These are phyloP conservation scores for Leishmania mexicana DNA, from an alignment of 208 protist genomes.

Conservation along the genomic window DNA sequence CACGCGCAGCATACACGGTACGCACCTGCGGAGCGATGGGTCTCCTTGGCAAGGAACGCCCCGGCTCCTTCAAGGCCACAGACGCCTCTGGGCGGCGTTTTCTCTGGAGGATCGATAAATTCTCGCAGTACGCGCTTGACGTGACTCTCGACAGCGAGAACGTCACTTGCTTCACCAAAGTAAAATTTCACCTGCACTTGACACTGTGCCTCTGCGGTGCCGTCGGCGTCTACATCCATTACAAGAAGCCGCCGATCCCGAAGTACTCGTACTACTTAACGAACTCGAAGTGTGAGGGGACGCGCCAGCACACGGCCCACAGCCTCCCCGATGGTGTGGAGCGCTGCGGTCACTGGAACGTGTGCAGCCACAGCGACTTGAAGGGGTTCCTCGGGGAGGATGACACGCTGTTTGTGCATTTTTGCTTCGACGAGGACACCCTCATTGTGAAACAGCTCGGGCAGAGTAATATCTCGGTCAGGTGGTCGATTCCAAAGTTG, in stretches of 20 bases:
- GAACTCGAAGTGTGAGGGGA: slow-evolving; percentile 57
- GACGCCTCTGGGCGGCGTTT: slow-evolving; percentile 58
- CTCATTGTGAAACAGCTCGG: slow-evolving; percentile 37
- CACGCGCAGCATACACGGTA: neutral
- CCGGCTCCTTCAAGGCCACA: slow-evolving; percentile 55
- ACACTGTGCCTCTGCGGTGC: slow-evolving; percentile 39
- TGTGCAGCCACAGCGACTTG: slow-evolving; percentile 62
- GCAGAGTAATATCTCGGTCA: slow-evolving; percentile 41
- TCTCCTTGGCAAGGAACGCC: slow-evolving; percentile 72
- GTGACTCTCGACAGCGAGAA: slow-evolving; percentile 76
- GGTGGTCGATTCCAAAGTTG: slow-evolving; percentile 73
- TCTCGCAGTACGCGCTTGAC: slow-evolving; percentile 38
- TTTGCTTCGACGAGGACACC: slow-evolving; percentile 82
- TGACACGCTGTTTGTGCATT: slow-evolving; percentile 58
- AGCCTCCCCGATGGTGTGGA: slow-evolving; percentile 75
- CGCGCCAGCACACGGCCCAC: slow-evolving; percentile 91
- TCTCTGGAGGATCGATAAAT: slow-evolving; percentile 71
- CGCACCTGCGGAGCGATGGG: slow-evolving; percentile 44
- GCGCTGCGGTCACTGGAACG: slow-evolving; percentile 90
- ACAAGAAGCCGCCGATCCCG: slow-evolving; percentile 83
- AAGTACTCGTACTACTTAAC: slow-evolving; percentile 92
- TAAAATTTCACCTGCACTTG: slow-evolving; percentile 89
- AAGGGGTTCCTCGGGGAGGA: slow-evolving; percentile 51
- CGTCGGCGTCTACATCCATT: slow-evolving; percentile 87
- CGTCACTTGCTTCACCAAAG: slow-evolving; percentile 56